A percentile compares a stretch with the other conserved stretches of the same genome.
These are phyloP conservation scores for Nepenthes alata DNA, from an alignment of 179 eudicot species.

Conservation along the genomic window DNA sequence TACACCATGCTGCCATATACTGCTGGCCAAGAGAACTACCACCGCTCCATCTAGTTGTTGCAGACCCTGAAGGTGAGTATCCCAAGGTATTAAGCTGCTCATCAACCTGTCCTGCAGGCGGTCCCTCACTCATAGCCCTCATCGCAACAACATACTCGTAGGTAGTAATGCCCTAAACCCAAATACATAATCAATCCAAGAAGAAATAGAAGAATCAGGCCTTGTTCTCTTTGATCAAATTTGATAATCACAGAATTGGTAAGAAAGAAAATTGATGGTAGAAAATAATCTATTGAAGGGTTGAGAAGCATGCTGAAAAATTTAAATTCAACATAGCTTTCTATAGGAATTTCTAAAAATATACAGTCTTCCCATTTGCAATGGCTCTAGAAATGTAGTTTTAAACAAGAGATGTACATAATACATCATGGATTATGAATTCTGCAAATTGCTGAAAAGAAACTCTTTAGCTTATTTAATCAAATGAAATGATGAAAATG, in stretches of 20 bases:
- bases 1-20: slow-evolving; percentile 96
- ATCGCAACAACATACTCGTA: slow-evolving; percentile 95
- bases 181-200: background rate
- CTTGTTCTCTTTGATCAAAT: background rate
- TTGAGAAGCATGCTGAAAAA: background rate
- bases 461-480: too few species aligned
- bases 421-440: too few species aligned
- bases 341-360: too few species aligned
- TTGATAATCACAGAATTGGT: background rate
- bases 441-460: too few species aligned
- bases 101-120: slow-evolving; percentile 52
- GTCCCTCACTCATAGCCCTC: slow-evolving; percentile 90
- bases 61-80: slow-evolving; percentile 82
- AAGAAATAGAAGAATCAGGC: background rate
- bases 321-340: too few species aligned
- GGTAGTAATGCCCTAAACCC: slow-evolving; percentile 77
- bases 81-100: slow-evolving; percentile 48
- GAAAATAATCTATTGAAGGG: background rate
- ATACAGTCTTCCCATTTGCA: too few species aligned
- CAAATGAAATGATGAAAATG: too few species aligned
- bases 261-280: background rate
- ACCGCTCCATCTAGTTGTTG: slow-evolving; percentile 90
- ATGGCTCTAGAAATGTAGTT: too few species aligned
- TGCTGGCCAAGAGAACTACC: slow-evolving; percentile 91
- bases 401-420: too few species aligned